Evolutionary conservation across 176 grass and related monocot species (phyloP), one percentile per base, ranked within the genome.

Genomic region (Tillandsia fasciculata): DNA sequence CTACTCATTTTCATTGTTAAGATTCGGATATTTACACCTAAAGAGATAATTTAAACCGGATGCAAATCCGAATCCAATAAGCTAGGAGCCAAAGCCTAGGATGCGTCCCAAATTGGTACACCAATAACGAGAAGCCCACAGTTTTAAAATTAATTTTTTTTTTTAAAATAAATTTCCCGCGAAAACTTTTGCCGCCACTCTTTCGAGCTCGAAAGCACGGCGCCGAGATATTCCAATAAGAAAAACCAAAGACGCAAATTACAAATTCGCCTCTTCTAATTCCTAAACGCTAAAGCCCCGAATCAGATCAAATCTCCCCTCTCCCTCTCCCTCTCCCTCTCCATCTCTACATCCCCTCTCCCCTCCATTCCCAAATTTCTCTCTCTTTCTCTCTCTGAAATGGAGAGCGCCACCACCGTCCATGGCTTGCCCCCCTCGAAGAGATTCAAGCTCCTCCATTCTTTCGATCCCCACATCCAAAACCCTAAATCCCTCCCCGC

Each of bases 401-500:
- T 83, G 80, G 85, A 80, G 80, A 28, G 42, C 49, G 48, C 75
- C 74, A 11, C 71, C 67, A 54, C 56, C 64, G 50, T 82, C 26
- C 80, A 78, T 18, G 65, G 73, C 11, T 65, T 96, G 63, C 88
- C 86, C 29, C 88, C 89, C 0, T 85, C 84, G 66, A 96, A 96
- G 76, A 83, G 93, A 66, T 90, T 91, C 86, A 83, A 85, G 71
- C 75, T 74, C 65, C 74, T 77, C 59, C 70, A 72, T 52, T 57
- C 57, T 10, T 48, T 23, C 3, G 64, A 65, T 12, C 9, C 26
- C 33, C 33, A 33, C 51, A 50, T 67, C 9, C 67, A 24, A 64
- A 48, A 65, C 27, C 65, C 3, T 14, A 52, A 84, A 50, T 75
- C 13, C 52, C 76, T 78, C 27, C 81, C 81, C 3, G 69, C 75